These are phyloP conservation scores for Neostapfia colusana DNA, from an alignment of 176 grass and related monocot species.

Conservation along the genomic window DNA sequence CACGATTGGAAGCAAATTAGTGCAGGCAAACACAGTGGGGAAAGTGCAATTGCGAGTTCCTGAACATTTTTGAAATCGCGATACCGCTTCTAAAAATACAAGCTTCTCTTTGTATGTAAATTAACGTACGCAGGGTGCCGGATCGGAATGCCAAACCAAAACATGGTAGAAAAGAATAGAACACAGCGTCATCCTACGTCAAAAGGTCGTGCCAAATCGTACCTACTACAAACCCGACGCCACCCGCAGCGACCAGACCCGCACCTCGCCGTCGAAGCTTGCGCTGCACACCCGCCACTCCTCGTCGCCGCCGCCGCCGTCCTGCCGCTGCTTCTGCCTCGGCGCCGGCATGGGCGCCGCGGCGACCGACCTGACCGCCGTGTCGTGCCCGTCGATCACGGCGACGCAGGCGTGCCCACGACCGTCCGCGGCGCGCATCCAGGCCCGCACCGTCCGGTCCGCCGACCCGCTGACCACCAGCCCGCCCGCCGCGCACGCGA, in stretches of 20 bases:
- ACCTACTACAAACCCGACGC: constrained; percentile 33
- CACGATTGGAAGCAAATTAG: neutral
- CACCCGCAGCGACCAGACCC: constrained; percentile 64
- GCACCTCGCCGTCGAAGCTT: constrained; percentile 78
- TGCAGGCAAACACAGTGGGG: too few relatives aligned
- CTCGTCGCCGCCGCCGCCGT: constrained; percentile 33
- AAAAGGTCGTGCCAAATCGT: constrained; percentile 36
- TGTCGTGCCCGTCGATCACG: constrained; percentile 58
- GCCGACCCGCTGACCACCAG: constrained; percentile 73
- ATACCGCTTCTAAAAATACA: neutral
- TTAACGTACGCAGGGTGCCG: neutral
- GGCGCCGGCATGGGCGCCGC: constrained; percentile 17
- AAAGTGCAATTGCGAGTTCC: neutral
- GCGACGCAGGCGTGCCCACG: constrained; percentile 53
- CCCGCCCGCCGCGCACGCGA: constrained; percentile 58
- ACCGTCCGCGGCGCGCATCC: constrained; percentile 57
- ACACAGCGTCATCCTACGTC: neutral
- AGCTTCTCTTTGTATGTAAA: neutral
- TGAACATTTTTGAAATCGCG: neutral
- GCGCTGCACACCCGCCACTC: constrained; percentile 71
- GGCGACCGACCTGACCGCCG: constrained; percentile 54
- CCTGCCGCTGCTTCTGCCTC: neutral
- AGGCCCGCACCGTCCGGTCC: constrained; percentile 74
- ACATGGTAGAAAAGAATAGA: neutral
- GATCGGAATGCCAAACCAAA: neutral